phyloP scores from a whole-genome alignment of 495 filamentous ascomycete genomes.

The Hypoxylon rickii region DNA sequence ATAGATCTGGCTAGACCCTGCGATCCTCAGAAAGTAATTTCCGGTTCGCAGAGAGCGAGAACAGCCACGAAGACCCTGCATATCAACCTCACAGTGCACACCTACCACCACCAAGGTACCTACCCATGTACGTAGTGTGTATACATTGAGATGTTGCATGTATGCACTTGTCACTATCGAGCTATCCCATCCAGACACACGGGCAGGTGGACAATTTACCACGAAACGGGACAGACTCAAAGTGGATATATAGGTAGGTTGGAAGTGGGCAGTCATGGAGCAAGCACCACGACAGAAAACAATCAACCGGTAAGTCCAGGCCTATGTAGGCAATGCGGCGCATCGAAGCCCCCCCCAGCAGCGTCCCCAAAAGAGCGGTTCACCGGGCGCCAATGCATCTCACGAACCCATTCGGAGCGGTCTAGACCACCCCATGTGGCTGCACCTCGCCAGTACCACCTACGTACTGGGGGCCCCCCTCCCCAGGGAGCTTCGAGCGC shows the following conservation, averaged over 20 bases:
- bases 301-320: not conserved
- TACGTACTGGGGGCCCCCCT: no score
- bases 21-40: not conserved
- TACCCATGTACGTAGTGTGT: no score
- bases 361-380: conserved; percentile 1
- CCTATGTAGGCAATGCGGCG: no score
- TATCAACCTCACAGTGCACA: no score
- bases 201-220: conserved; percentile 3
- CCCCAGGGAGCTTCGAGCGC: no score
- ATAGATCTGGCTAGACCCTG: conserved; percentile 22
- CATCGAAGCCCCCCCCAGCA: no score
- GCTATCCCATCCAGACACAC: conserved; percentile 3
- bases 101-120: no score
- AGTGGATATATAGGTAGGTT: no score
- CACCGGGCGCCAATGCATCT: conserved; percentile 29
- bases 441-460: conserved; percentile 9
- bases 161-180: not conserved
- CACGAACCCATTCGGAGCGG: conserved; percentile 29
- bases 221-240: no score
- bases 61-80: not conserved
- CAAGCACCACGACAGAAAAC: not conserved
- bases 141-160: no score
- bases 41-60: conserved; percentile 3
- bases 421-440: conserved; percentile 30
- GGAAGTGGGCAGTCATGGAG: no score